Evolutionary conservation across 163 green algal species (phyloP).

Genomic region (Scenedesmus sp.): DNA sequence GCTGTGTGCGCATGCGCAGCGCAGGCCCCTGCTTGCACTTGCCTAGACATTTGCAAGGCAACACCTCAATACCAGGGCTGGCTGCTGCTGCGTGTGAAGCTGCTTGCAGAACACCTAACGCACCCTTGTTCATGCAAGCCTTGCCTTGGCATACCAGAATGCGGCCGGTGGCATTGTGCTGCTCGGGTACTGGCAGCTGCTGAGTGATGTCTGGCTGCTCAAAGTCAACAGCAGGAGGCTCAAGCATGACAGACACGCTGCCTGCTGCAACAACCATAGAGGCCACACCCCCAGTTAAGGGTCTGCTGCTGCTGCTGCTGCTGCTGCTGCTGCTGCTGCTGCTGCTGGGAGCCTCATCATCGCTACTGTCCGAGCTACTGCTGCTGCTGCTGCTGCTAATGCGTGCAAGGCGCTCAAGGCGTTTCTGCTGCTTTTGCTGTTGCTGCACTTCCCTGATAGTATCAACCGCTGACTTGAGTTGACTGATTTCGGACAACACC

Average conservation of each 20-base stretch:
- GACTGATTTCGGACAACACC: constrained; percentile 47
- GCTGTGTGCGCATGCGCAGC: constrained; percentile 35
- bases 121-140: constrained; percentile 43
- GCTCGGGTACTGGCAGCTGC: constrained; percentile 16
- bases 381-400: constrained; percentile 14
- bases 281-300: neutral
- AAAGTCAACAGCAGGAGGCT: constrained; percentile 9
- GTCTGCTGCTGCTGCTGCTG: constrained; percentile 9
- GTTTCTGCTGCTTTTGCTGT: constrained; percentile 15
- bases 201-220: constrained; percentile 44
- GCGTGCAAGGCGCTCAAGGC: neutral
- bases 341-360: neutral
- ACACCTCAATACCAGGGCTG: constrained; percentile 58
- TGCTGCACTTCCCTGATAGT: constrained; percentile 5
- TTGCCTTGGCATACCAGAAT: constrained; percentile 51
- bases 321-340: constrained; percentile 23
- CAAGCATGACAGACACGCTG: constrained; percentile 3
- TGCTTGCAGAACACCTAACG: constrained; percentile 43
- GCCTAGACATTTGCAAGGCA: constrained; percentile 64
- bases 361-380: constrained; percentile 43
- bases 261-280: constrained; percentile 34
- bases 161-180: constrained; percentile 3
- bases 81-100: constrained; percentile 49
- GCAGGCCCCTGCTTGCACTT: constrained; percentile 57
- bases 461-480: constrained; percentile 23